Evolutionary conservation across 2,329 filamentous ascomycete species (phyloP), one percentile per base, ranked within the genome.

Genomic region (Diaporthe citriasiana): DNA sequence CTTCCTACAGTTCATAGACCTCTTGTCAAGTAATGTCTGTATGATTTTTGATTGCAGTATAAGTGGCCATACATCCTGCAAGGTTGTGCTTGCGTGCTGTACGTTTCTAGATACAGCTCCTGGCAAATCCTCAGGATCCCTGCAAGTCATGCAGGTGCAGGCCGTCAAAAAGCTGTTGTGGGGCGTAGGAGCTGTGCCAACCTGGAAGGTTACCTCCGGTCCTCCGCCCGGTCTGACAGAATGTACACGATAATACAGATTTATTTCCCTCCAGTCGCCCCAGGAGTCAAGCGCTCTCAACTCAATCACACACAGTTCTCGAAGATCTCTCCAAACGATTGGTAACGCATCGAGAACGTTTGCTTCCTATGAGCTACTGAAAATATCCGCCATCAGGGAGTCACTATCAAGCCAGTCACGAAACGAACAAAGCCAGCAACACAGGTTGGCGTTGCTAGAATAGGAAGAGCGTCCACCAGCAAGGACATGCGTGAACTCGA

Each of bases 191-290:
- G 47, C 33, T 68, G 47, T 68, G 30, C 63, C 27, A 38, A 6
- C 12, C 45, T 38, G 50, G 63, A 66, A 66, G 22, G 40, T 66
- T 51, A 66, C 40, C 27, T 66, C 40, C 57, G 57, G 40, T 42
- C n/a, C 40, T 65, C 60, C 19, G 42, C 30, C 25, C 22, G 15
- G 45, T 68, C 63, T 68, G n/a, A 53, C 47, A 68, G 33, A 53
- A 68, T 33, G 33, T 40, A 66, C n/a, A n/a, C n/a, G n/a, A 25
- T 10, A 68, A 50, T 25, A 68, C 33, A 22, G 1, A 53, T 68
- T 9, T 40, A 33, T 53, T 8, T 9, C 40, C 38, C n/a, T 38
- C 30, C 42, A 19, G 25, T 30, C 47, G 22, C 45, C 22, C 19
- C 0, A 30, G 8, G 19, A 50, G 3, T 51, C 30, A 10, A 12